Conservation (phyloP, 2,329 filamentous ascomycete species). For the Rosellinia necatrix region DNA sequence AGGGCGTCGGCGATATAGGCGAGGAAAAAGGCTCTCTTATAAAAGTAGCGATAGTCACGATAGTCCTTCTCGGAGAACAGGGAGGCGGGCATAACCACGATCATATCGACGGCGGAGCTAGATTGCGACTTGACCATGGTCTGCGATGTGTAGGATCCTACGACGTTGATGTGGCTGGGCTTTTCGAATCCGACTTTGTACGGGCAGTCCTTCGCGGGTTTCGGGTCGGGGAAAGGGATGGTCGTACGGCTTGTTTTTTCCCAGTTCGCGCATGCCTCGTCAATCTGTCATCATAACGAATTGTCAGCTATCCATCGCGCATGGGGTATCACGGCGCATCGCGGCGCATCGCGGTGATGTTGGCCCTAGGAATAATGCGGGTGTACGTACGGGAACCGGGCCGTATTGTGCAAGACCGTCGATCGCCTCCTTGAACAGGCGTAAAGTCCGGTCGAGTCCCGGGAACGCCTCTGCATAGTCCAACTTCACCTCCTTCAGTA, state of each 20-base stretch:
- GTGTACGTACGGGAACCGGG: conserved; percentile 52
- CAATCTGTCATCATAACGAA: conserved; percentile 54
- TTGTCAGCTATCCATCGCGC: conserved; percentile 1
- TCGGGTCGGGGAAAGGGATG: conserved; percentile 86
- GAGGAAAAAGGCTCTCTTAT: conserved; percentile 90
- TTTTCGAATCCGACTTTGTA: conserved; percentile 81
- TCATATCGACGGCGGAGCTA: conserved; percentile 73
- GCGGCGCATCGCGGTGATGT: not conserved
- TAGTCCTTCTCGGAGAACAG: conserved; percentile 96
- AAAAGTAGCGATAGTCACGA: conserved; percentile 89
- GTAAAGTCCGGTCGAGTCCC: conserved; percentile 54
- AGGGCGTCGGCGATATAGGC: conserved; percentile 78
- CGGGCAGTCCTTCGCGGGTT: conserved; percentile 73
- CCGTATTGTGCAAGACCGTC: conserved; percentile 57
- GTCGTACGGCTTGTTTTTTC: conserved; percentile 69
- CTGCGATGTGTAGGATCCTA: conserved; percentile 82
- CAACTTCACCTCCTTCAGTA: conserved; percentile 58
- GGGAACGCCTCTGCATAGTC: conserved; percentile 56
- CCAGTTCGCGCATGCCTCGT: conserved; percentile 69
- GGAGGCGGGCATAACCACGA: conserved; percentile 78
- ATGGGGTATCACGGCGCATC: not conserved
- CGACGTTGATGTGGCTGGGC: conserved; percentile 80
- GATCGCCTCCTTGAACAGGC: conserved; percentile 57
- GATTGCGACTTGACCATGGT: conserved; percentile 70
- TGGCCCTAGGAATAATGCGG: not conserved